Evolutionary conservation across 164 flowering plant genomes (phyloP), one percentile per base, ranked within the genome.

Genomic region (Chloranthus sessilifolius): DNA sequence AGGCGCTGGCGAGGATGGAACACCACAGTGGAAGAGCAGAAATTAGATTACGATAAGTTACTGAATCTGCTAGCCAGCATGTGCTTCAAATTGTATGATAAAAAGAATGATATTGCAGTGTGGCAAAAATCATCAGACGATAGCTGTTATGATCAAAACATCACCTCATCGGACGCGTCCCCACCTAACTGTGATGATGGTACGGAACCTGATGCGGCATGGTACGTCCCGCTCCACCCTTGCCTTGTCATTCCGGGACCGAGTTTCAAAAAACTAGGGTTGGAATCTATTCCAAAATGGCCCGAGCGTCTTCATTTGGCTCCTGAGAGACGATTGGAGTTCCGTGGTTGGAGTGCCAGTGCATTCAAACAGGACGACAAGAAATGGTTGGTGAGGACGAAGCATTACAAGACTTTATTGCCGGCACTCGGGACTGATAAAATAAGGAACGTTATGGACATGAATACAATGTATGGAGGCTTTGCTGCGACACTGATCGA

Each of bases 391-490:
- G 71, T 54, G 41, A 72, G 97, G 33, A 73, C 56, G 8, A 84
- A 84, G 77, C 95, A 88, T 65, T 92, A 92, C 77, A 88, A 83
- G 74, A 86, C 76, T 59, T 56, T 92, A 54, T 73, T 92, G 4
- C 82, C 95, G 0, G 83, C 80, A 0, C 36, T 92, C 55, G 97
- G 97, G 24, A 82, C 77, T 24, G 84, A 82, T 44, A 72, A 81
- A 75, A 80, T 92, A 22, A 59, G 97, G 55, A 88, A 92, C 61
- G 92, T 89, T 7, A 92, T 92, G 99, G 99, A 92, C 64, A 84
- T 92, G 95, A 88, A 92, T 52, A 89, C 99, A 0, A 61, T 69
- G 25, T 92, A 75, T 61, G 99, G 99, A 61, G 99, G 97, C 43
- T 84, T 92, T 55, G 99, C 99, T 43, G 94, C 97, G 2, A 80